A percentile compares a stretch with the other conserved stretches of the same genome.
Conservation (phyloP, 306 rosid species). For the Psophocarpus tetragonolobus region DNA sequence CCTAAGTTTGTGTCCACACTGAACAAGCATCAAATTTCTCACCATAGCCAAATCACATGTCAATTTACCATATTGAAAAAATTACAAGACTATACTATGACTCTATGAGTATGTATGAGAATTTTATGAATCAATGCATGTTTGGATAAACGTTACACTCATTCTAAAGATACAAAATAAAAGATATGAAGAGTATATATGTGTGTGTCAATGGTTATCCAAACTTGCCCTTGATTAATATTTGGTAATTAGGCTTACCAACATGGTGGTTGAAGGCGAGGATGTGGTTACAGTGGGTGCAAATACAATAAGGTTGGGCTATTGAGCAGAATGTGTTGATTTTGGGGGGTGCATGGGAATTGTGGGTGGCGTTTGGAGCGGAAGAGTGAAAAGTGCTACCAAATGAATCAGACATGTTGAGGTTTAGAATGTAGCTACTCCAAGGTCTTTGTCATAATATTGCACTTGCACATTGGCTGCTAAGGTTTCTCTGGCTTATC, state of each 20-base stretch:
- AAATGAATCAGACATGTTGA: slow-evolving; percentile 45
- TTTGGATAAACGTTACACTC: not conserved
- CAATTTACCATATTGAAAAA: not conserved
- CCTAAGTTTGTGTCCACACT: not conserved
- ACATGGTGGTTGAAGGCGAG: slow-evolving; percentile 37
- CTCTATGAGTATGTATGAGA: not conserved
- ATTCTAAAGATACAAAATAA: not conserved
- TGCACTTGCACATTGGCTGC: not conserved
- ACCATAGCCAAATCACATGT: not conserved
- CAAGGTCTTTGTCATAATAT: slow-evolving; percentile 7
- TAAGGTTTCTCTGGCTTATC: not conserved
- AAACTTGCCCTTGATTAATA: not conserved
- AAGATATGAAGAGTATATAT: not conserved
- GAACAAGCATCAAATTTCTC: not conserved
- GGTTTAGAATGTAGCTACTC: not conserved
- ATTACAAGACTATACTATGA: not conserved
- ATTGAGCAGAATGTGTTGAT: slow-evolving; percentile 24
- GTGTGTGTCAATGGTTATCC: not conserved
- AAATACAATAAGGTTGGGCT: slow-evolving; percentile 42
- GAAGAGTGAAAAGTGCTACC: slow-evolving; percentile 30
- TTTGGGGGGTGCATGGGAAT: slow-evolving; percentile 35
- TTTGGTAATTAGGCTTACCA: slow-evolving; percentile 38
- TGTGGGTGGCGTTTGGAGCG: slow-evolving; percentile 33
- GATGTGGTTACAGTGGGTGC: slow-evolving; percentile 41
- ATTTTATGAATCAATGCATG: not conserved